Percentiles rank a stretch among this genome's conserved stretches.
phyloP scores from a whole-genome alignment of 805 yeast genomes.

The Ogataea siamensis region DNA sequence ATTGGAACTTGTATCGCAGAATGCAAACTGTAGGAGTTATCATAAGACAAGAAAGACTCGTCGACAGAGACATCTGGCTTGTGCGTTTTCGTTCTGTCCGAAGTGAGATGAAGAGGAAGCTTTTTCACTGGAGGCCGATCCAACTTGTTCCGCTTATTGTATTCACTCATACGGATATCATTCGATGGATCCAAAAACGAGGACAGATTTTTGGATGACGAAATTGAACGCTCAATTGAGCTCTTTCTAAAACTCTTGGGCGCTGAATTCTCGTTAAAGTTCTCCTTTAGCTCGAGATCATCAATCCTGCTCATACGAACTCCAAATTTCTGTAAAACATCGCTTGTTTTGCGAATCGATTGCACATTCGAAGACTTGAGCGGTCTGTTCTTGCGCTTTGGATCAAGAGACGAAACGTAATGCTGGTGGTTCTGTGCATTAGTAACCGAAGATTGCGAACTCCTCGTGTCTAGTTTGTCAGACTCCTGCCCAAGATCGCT shows the following conservation, averaged over 20 bases:
- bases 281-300: slow-evolving; percentile 2
- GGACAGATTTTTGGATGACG: slow-evolving; percentile 31
- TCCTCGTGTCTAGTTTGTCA: no score
- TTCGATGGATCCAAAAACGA: slow-evolving; percentile 21
- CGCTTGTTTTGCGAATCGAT: slow-evolving; percentile 18
- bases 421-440: no score
- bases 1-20: slow-evolving; percentile 33
- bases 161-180: slow-evolving; percentile 21
- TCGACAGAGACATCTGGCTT: slow-evolving; percentile 27
- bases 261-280: not conserved
- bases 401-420: slow-evolving; percentile 31
- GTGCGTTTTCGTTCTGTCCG: slow-evolving; percentile 15
- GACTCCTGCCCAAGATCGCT: no score
- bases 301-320: slow-evolving; percentile 30
- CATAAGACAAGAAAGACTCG: slow-evolving; percentile 26
- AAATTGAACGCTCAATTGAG: slow-evolving; percentile 1
- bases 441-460: no score
- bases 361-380: not conserved
- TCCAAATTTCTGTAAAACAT: slow-evolving; percentile 30
- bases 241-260: not conserved
- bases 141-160: slow-evolving; percentile 12
- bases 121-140: not conserved
- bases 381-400: slow-evolving; percentile 14
- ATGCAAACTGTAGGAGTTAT: slow-evolving; percentile 31
- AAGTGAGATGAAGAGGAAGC: not conserved